phyloP scores from a whole-genome alignment of 2,329 filamentous ascomycete species.

The Fusarium verticillioides region DNA sequence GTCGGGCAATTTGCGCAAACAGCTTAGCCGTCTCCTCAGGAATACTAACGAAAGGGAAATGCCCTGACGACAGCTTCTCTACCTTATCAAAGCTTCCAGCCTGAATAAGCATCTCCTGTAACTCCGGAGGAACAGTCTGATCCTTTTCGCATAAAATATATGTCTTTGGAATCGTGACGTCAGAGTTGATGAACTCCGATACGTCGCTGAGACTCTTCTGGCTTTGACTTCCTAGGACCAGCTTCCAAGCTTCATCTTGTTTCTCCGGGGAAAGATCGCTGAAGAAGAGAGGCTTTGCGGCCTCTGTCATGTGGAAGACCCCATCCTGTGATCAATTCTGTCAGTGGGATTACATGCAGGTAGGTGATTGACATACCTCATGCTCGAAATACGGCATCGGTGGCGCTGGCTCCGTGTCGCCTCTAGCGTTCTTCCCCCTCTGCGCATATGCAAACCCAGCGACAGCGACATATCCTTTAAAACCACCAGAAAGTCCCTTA shows the following conservation, averaged over 20 bases:
- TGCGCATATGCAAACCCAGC: not conserved
- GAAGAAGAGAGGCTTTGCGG: not conserved
- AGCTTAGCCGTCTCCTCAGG: not conserved
- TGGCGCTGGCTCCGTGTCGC: not conserved
- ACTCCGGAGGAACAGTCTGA: rapidly evolving
- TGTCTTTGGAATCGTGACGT: not conserved
- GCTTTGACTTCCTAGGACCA: not conserved
- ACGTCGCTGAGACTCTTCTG: not conserved
- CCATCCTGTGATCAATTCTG: not conserved
- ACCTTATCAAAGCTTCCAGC: not conserved
- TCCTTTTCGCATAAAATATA: not conserved
- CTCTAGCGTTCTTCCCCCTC: not conserved
- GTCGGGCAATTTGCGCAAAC: not conserved
- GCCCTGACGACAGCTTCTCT: not conserved
- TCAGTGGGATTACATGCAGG: rapidly evolving
- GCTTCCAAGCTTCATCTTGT: not conserved
- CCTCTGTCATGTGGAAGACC: not conserved
- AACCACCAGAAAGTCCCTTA: not conserved
- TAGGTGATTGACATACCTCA: not conserved
- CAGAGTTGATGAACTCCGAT: not conserved
- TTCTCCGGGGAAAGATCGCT: rapidly evolving
- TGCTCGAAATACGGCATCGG: not conserved
- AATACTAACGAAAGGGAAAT: constrained; percentile 2
- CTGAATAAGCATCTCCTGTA: not conserved
- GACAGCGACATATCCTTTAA: not conserved